phyloP scores from a whole-genome alignment of 2,329 filamentous ascomycete genomes.

The Hysterium pulicare region DNA sequence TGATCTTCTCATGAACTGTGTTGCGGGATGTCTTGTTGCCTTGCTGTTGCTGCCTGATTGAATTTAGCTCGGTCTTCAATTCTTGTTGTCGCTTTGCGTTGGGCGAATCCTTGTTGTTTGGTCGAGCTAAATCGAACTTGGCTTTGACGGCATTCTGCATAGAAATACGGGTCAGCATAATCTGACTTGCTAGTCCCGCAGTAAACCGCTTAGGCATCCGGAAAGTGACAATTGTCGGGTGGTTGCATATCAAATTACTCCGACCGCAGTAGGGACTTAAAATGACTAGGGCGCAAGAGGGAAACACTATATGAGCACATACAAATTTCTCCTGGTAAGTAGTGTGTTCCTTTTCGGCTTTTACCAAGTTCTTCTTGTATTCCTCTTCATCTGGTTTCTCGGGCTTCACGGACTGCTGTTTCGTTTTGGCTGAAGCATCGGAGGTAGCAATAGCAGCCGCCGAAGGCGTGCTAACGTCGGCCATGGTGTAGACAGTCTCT shows the following conservation, averaged over 20 bases:
- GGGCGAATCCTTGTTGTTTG: constrained; percentile 79
- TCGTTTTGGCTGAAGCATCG: constrained; percentile 28
- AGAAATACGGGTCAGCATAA: constrained; percentile 11
- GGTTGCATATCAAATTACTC: background rate
- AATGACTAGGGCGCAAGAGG: constrained; percentile 11
- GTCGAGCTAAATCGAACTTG: constrained; percentile 80
- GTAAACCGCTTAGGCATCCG: background rate
- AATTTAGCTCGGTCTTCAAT: constrained; percentile 74
- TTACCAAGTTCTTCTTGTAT: constrained; percentile 74
- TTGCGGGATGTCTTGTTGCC: constrained; percentile 79
- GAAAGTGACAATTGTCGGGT: background rate
- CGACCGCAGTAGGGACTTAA: background rate
- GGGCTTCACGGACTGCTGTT: constrained; percentile 57
- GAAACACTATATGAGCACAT: constrained; percentile 28
- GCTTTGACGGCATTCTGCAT: constrained; percentile 76
- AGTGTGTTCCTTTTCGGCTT: constrained; percentile 83
- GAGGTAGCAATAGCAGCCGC: constrained; percentile 32
- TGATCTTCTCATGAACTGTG: constrained; percentile 82
- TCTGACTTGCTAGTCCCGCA: too few species aligned
- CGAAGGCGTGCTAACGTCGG: constrained; percentile 37
- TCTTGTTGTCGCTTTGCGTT: constrained; percentile 80
- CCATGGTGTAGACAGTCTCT: constrained; percentile 20
- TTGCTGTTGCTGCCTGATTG: constrained; percentile 83
- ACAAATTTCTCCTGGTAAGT: constrained; percentile 69
- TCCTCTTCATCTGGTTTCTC: constrained; percentile 82